Percentiles rank a stretch among this genome's conserved stretches.
These are phyloP conservation scores for Trichoderma sp. DNA, from an alignment of 2,329 filamentous ascomycete species.

Conservation along the genomic window DNA sequence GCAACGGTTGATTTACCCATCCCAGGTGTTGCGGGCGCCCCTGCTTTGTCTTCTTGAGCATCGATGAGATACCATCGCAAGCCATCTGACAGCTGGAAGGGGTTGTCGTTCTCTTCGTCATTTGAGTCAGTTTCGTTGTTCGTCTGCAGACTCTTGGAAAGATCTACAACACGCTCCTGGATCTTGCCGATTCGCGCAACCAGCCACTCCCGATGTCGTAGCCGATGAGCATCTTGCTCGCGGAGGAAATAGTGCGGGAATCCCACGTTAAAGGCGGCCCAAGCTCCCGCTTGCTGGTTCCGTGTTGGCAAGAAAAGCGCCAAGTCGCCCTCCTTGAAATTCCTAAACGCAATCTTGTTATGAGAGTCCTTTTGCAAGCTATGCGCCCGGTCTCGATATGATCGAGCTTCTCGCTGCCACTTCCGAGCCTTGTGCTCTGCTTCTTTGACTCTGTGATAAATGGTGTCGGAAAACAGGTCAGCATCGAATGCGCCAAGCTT, in stretches of 20 bases:
- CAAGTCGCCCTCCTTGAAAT: constrained; percentile 95
- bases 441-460: constrained; percentile 89
- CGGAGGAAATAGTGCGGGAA: constrained; percentile 96
- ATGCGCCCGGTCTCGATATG: constrained; percentile 86
- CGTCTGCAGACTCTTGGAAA: constrained; percentile 73
- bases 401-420: constrained; percentile 85
- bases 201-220: constrained; percentile 90
- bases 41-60: constrained; percentile 88
- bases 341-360: constrained; percentile 92
- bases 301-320: constrained; percentile 92
- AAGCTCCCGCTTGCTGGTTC: constrained; percentile 91
- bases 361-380: constrained; percentile 80
- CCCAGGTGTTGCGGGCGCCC: constrained; percentile 88
- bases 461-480: constrained; percentile 79
- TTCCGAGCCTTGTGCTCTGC: constrained; percentile 92
- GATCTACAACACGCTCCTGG: constrained; percentile 89
- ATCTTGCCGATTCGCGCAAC: constrained; percentile 89
- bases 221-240: constrained; percentile 85
- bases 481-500: constrained; percentile 79
- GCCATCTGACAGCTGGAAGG: constrained; percentile 93
- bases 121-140: constrained; percentile 55
- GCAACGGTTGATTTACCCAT: constrained; percentile 91
- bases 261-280: constrained; percentile 98
- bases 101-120: constrained; percentile 86
- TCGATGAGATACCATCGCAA: constrained; percentile 96